Conservation (phyloP, 768 basidiomycete genomes). For the Xerocomellus dryophilus region DNA sequence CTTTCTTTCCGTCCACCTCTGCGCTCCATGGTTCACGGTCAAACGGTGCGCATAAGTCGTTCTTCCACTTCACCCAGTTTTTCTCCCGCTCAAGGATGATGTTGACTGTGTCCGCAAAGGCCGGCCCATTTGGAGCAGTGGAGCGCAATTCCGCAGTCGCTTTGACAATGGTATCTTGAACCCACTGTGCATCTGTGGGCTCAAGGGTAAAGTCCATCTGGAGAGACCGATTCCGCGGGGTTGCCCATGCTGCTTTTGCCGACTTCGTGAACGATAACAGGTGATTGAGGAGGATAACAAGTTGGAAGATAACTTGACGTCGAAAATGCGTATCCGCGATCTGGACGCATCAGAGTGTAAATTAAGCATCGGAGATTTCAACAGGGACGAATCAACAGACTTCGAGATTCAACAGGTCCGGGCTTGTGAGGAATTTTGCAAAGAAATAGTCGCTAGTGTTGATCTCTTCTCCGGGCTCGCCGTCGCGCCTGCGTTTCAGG, state of each 20-base stretch:
- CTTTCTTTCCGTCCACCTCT: conserved; percentile 46
- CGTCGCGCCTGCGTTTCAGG: conserved; percentile 67
- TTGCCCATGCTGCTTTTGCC: conserved; percentile 58
- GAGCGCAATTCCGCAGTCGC: conserved; percentile 55
- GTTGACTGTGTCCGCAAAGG: conserved; percentile 70
- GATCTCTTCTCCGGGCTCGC: conserved; percentile 51
- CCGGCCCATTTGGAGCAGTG: conserved; percentile 74
- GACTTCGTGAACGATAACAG: conserved; percentile 71
- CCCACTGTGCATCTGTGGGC: conserved; percentile 67
- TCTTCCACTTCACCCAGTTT: conserved; percentile 92
- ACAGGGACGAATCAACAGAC: conserved; percentile 39
- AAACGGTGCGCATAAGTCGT: conserved; percentile 74
- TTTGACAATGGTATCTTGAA: conserved; percentile 64
- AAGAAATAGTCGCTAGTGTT: conserved; percentile 77
- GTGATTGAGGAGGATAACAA: conserved; percentile 74
- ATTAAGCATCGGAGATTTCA: conserved; percentile 2
- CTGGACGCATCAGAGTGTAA: conserved; percentile 38
- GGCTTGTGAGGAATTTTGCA: conserved; percentile 88
- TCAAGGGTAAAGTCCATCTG: conserved; percentile 83
- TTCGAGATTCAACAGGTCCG: conserved; percentile 84
- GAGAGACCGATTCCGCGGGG: conserved; percentile 69
- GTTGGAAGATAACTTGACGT: conserved; percentile 87
- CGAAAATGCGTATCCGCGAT: conserved; percentile 90
- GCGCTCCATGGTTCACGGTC: conserved; percentile 65
- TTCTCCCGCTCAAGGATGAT: conserved; percentile 77